Evolutionary conservation across 2,329 filamentous ascomycete genomes (phyloP), one percentile per base, ranked within the genome.

Genomic region (Phaeomoniella chlamydospora): DNA sequence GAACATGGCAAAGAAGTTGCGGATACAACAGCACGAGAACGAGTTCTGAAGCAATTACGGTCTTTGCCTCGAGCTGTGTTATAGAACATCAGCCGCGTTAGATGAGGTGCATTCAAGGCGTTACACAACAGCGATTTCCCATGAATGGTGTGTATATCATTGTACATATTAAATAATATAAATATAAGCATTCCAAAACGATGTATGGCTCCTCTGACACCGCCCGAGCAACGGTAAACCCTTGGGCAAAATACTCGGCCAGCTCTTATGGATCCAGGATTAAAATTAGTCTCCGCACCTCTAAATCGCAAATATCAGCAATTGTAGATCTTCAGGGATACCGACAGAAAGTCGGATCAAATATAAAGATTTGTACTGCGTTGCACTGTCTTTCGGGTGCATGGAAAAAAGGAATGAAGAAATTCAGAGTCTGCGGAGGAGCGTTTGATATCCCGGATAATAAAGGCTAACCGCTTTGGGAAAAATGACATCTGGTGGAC

Each of bases 381-480:
- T 72, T 80, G 81, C 74, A 87, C 82, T 88, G 82, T 88, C 83
- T 87, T 58, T 67, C 71, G 77, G 78, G 70, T 72, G 80, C 79
- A 77, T 80, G 74, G 65, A 52, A 51, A 50, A 52, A 54, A 57
- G 61, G 58, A 57, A 55, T 60, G 56, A 47, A 31, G 45, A 51
- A 47, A 45, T 51, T 40, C 47, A 45, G n/a, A 41, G 45, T 48
- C 46, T 48, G 49, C 30, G 38, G 40, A 26, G 40, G 33, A 42
- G 34, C 39, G 15, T 41, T 39, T 29, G 9, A 6, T 11, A 18
- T 26, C 14, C 13, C n/a, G 16, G 14, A n/a, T n/a, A 36, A 36
- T 30, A 15, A n/a, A 10, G 12, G 17, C 18, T 30, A 29, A 29
- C 34, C 34, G 13, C 12, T 36, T 36, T 18, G 15, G 17, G 34